Percentiles rank a stretch among this genome's conserved stretches.
Evolutionary conservation across 371 early-diverging fungal species (phyloP).

Genomic region (Phascolomyces articulosus): DNA sequence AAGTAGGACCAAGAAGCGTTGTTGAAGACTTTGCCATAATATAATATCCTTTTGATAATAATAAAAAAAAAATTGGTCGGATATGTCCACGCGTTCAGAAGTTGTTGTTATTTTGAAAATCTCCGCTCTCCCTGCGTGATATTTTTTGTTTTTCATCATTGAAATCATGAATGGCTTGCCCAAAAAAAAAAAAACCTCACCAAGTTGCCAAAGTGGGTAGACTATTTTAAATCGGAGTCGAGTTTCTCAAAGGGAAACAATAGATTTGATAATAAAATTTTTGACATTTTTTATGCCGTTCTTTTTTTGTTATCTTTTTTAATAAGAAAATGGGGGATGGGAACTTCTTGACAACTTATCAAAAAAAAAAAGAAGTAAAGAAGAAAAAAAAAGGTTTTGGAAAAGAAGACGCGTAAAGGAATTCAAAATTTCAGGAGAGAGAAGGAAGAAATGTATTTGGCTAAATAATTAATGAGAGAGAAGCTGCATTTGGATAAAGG

Average conservation of each 20-base stretch:
- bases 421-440: not conserved
- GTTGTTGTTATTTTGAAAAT: not conserved
- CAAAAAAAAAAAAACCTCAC: not conserved
- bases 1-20: not conserved
- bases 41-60: not conserved
- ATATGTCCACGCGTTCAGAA: not conserved
- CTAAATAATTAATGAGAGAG: not conserved
- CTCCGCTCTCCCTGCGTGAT: not conserved
- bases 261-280: not conserved
- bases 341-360: too few species aligned
- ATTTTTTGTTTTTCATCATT: too few species aligned
- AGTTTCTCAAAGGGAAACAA: not conserved
- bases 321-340: not conserved
- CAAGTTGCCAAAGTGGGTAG: not conserved
- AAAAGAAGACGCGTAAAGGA: too few species aligned
- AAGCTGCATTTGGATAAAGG: slow-evolving; percentile 1
- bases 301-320: not conserved
- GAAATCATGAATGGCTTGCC: too few species aligned
- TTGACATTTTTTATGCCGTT: not conserved
- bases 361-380: too few species aligned
- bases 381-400: not conserved
- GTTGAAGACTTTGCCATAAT: not conserved
- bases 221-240: not conserved
- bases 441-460: not conserved
- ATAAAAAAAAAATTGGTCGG: not conserved